Evolutionary conservation across 225 moss, liverwort and hornwort species (phyloP), one percentile per base, ranked within the genome.

Genomic region (Takakia lepidozioides): DNA sequence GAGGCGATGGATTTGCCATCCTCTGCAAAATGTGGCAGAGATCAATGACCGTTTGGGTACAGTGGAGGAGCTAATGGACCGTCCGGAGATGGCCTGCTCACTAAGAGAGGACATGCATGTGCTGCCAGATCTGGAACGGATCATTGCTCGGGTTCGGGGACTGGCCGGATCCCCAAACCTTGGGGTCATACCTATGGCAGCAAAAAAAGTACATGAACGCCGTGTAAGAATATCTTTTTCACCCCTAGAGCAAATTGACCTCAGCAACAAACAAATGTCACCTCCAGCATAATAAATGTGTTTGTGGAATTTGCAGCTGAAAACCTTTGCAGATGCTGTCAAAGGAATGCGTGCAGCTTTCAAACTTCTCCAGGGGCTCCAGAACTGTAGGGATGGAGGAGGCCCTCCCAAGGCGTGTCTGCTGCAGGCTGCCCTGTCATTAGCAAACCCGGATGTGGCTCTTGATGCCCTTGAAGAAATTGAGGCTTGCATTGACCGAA

Each of bases 1-100:
- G 27, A 82, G 92, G 48, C 76, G 87, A 22, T 92, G 92, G 92
- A 92, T 92, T 45, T 92, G 92, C 62, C 92, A 92, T 48, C 92
- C 92, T 57, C 71, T 92, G 42, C 87, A 74, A 60, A 80, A 70
- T 30, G 62, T 73, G 34, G 59, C 59, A 29, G 80, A 85, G 45
- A 76, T 87, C 30, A 52, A 80, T 48, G 68, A 75, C 35, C 71
- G 92, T 35, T 60, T 87, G 53, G 82, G 87, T 75, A 75, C 80
- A 56, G 92, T 92, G 43, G 82, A 82, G 41, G 87, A 92, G 63
- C 58, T 92, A 48, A 55, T 50, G 34, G 63, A 29, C 45, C 65
- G 65, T 49, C 63, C 76, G 43, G 84, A 80, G 27, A 68, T 87
- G 56, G 63, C 80, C 59, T 76, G 48, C 51, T 61, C 59, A 51